Percentiles rank a stretch among this genome's conserved stretches.
Conservation (phyloP, 208 protist species). For the Leishmania aethiopica region DNA sequence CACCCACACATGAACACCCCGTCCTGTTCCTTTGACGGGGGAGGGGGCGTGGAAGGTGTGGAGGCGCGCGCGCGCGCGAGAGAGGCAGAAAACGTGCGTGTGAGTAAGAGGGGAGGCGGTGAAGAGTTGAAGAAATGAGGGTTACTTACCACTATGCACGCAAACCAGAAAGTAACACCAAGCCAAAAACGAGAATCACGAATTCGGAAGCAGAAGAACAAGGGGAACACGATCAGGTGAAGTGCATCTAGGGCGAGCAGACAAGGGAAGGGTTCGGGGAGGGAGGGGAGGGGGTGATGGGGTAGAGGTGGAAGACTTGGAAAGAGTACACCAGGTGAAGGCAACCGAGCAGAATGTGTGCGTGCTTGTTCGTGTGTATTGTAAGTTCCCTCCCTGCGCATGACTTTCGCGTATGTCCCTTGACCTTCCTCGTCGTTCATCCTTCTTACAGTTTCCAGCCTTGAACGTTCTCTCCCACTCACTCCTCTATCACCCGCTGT, state of each 20-base stretch:
- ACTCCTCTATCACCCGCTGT: too few relatives aligned
- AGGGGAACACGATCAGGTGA: neutral
- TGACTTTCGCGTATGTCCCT: neutral
- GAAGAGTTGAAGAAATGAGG: neutral
- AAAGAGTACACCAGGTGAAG: neutral
- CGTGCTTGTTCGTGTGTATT: neutral
- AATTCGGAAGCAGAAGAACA: neutral
- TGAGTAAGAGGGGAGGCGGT: neutral
- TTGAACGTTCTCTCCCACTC: too few relatives aligned
- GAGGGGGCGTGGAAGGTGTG: neutral
- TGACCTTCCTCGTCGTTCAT: too few relatives aligned
- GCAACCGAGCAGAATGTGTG: neutral
- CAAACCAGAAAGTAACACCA: neutral
- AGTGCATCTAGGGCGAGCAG: neutral
- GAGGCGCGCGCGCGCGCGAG: neutral
- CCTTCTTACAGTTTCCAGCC: too few relatives aligned
- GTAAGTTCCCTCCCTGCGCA: neutral
- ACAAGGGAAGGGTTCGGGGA: neutral
- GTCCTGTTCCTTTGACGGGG: neutral
- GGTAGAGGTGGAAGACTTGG: neutral
- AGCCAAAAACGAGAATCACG: neutral
- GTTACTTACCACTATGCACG: neutral
- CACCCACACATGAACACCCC: neutral
- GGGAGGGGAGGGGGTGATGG: neutral
- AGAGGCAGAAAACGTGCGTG: too few relatives aligned